These are phyloP conservation scores for Colletotrichum sublineola DNA, from an alignment of 2,329 filamentous ascomycete genomes.

Conservation along the genomic window DNA sequence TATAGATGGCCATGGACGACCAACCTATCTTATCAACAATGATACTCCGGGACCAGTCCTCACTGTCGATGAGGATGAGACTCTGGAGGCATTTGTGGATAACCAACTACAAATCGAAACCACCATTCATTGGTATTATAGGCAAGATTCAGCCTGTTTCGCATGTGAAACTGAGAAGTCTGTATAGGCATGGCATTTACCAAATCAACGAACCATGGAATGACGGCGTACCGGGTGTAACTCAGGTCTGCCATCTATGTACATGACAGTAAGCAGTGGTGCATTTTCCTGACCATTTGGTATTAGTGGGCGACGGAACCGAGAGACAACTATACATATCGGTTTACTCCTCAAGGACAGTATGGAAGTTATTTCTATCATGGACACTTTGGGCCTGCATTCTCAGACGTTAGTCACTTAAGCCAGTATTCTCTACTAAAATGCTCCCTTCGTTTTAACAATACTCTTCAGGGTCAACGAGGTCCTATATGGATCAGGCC, in stretches of 20 bases:
- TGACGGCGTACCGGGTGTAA: conserved; percentile 30
- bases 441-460: not conserved
- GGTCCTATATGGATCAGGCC: conserved; percentile 24
- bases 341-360: conserved; percentile 31
- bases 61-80: conserved; percentile 18
- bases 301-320: conserved; percentile 29
- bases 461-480: conserved; percentile 12
- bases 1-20: conserved; percentile 26
- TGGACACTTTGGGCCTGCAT: conserved; percentile 29
- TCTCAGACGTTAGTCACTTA: conserved; percentile 18
- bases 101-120: conserved; percentile 31
- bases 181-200: conserved; percentile 27
- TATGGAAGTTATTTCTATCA: conserved; percentile 36
- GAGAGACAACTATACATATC: conserved; percentile 31
- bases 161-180: not conserved
- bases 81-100: conserved; percentile 29
- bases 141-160: rapidly evolving
- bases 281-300: not conserved
- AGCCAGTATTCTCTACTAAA: not conserved
- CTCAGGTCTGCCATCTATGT: not conserved
- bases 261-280: not conserved
- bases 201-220: conserved; percentile 35
- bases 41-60: conserved; percentile 27
- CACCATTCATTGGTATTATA: conserved; percentile 24
- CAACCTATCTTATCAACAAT: conserved; percentile 27